Evolutionary conservation across 2,329 filamentous ascomycete species (phyloP).

Genomic region (Boeremia exigua): DNA sequence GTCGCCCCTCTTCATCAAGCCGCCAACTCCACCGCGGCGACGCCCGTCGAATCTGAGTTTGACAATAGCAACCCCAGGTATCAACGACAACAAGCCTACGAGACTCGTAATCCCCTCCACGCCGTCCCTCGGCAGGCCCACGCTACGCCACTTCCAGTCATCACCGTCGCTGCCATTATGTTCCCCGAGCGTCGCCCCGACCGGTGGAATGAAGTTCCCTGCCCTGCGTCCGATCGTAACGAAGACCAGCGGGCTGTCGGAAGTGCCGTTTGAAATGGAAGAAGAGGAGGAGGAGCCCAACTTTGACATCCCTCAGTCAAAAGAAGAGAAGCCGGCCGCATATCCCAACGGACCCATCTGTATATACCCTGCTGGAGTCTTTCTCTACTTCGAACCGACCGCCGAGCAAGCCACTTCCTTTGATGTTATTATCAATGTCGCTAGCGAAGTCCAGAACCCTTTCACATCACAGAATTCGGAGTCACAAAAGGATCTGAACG

Average conservation of each 20-base stretch:
- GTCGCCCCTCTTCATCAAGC: conserved; percentile 81
- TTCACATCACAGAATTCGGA: conserved; percentile 55
- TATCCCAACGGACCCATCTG: conserved; percentile 83
- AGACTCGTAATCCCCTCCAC: conserved; percentile 65
- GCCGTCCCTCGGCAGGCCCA: conserved; percentile 58
- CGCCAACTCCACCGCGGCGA: conserved; percentile 69
- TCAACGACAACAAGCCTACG: conserved; percentile 63
- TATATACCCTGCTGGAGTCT: conserved; percentile 80
- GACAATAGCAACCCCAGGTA: conserved; percentile 69
- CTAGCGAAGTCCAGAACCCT: conserved; percentile 80
- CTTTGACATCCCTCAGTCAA: conserved; percentile 63
- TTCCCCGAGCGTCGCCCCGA: conserved; percentile 57
- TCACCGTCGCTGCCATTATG: conserved; percentile 65
- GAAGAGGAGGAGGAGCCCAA: conserved; percentile 68
- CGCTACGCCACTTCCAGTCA: conserved; percentile 66
- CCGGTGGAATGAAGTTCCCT: conserved; percentile 60
- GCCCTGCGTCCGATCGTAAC: conserved; percentile 43
- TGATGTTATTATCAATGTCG: conserved; percentile 85
- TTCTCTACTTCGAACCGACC: conserved; percentile 79
- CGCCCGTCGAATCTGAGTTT: conserved; percentile 81
- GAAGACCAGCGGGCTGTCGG: conserved; percentile 50
- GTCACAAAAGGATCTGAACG: conserved; percentile 45
- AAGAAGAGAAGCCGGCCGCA: conserved; percentile 74
- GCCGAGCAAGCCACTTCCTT: conserved; percentile 78
- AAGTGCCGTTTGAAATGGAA: conserved; percentile 75